A percentile compares a stretch with the other conserved stretches of the same genome.
These are phyloP conservation scores for Phytophthora sp. DNA, from an alignment of 352 stramenopile species.

Conservation along the genomic window DNA sequence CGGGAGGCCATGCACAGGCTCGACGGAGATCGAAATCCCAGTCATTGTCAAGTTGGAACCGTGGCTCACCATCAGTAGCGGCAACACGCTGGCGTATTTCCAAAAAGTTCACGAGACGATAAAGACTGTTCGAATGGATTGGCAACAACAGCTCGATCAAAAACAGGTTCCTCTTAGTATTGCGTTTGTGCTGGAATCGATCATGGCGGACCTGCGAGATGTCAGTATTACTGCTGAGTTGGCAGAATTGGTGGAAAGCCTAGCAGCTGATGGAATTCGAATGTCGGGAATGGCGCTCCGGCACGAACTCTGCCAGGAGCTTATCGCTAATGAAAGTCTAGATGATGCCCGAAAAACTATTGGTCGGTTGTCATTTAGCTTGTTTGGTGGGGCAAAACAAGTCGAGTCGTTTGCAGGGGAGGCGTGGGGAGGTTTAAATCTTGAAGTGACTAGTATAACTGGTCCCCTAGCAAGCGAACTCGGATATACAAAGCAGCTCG, in stretches of 20 bases:
- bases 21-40: slow-evolving; percentile 35
- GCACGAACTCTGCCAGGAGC: slow-evolving; percentile 4
- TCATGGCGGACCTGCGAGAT: slow-evolving; percentile 21
- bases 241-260: slow-evolving; percentile 16
- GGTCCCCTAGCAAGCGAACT: slow-evolving; percentile 12
- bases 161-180: slow-evolving; percentile 5
- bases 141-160: slow-evolving; percentile 8
- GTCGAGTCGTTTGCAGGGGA: not conserved
- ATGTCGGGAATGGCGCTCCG: slow-evolving; percentile 23
- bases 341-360: slow-evolving; percentile 16
- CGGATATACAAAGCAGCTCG: slow-evolving; percentile 21
- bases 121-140: slow-evolving; percentile 8
- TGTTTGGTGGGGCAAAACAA: slow-evolving; percentile 24
- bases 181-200: slow-evolving; percentile 30
- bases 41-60: slow-evolving; percentile 26
- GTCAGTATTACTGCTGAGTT: slow-evolving; percentile 17
- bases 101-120: slow-evolving; percentile 20
- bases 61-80: slow-evolving; percentile 18
- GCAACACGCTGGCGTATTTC: slow-evolving; percentile 22
- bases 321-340: slow-evolving; percentile 15
- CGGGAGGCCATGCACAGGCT: slow-evolving; percentile 10
- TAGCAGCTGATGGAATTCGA: slow-evolving; percentile 22
- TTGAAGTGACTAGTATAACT: slow-evolving; percentile 27
- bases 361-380: slow-evolving; percentile 10
- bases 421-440: slow-evolving; percentile 13